Conservation (phyloP, 305 asterid species). For the Nicotiana rustica region DNA sequence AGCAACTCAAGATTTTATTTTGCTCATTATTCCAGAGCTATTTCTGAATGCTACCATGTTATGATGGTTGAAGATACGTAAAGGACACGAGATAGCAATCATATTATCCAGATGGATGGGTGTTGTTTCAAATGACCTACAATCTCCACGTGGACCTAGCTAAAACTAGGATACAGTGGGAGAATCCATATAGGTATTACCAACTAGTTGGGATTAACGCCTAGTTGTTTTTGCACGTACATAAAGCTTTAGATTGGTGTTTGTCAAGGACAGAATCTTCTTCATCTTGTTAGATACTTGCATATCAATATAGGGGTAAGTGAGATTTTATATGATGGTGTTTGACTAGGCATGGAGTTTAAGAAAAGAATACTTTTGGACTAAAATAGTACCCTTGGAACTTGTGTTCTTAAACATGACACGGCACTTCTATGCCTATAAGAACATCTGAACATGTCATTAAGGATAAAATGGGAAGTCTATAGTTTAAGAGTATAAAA, state of each 20-base stretch:
- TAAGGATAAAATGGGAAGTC: not conserved
- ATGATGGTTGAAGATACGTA: not conserved
- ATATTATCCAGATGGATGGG: not conserved
- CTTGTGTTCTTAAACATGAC: not conserved
- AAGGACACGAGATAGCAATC: not conserved
- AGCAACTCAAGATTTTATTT: not conserved
- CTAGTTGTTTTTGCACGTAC: not conserved
- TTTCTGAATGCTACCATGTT: not conserved
- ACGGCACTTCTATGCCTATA: constrained; percentile 5
- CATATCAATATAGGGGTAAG: not conserved
- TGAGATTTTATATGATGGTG: not conserved
- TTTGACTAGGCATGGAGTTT: constrained; percentile 7
- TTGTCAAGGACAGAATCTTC: constrained; percentile 26
- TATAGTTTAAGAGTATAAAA: not conserved
- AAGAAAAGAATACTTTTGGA: not conserved
- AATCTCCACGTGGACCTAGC: not conserved
- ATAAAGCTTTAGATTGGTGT: not conserved
- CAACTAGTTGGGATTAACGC: not conserved
- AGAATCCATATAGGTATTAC: constrained; percentile 12
- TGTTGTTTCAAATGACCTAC: not conserved
- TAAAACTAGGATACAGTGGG: not conserved
- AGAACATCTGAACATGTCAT: constrained; percentile 11
- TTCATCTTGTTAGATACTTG: not conserved
- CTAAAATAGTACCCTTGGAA: not conserved
- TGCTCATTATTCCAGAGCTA: not conserved